Evolutionary conservation across 1,284 basidiomycete species (phyloP).

Genomic region (Chalciporus piperatoides): DNA sequence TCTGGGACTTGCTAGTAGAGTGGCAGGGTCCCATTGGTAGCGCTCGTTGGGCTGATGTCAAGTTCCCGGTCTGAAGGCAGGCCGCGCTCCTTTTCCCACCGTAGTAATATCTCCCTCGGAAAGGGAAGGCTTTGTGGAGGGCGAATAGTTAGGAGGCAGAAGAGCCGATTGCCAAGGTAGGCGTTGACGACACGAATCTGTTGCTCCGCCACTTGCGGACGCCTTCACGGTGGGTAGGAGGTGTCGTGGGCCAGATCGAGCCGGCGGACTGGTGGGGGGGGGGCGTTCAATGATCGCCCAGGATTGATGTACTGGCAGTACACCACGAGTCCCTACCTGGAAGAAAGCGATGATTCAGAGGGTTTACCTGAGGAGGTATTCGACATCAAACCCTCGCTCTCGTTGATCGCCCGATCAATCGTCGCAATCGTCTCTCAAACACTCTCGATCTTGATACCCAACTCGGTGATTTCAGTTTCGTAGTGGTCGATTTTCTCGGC

Average conservation of each 20-base stretch:
- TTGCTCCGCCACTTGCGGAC: conserved; percentile 74
- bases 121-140: conserved; percentile 57
- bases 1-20: conserved; percentile 29
- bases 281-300: too few relatives aligned
- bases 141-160: conserved; percentile 29
- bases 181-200: conserved; percentile 46
- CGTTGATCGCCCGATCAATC: conserved; percentile 71
- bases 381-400: conserved; percentile 62
- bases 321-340: too few relatives aligned
- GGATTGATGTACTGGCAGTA: too few relatives aligned
- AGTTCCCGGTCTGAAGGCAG: conserved; percentile 61
- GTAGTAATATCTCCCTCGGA: conserved; percentile 63
- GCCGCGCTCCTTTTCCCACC: conserved; percentile 50
- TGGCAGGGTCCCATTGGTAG: conserved; percentile 39
- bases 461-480: conserved; percentile 56
- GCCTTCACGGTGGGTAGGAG: conserved; percentile 69
- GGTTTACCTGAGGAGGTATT: too few relatives aligned
- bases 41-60: conserved; percentile 50
- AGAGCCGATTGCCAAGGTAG: conserved; percentile 38
- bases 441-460: conserved; percentile 51
- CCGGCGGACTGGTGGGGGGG: conserved; percentile 38
- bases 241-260: conserved; percentile 43
- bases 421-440: conserved; percentile 50
- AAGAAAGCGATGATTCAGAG: too few relatives aligned
- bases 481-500: conserved; percentile 58